phyloP scores from a whole-genome alignment of 208 protist species.

The Lotmaria passim region DNA sequence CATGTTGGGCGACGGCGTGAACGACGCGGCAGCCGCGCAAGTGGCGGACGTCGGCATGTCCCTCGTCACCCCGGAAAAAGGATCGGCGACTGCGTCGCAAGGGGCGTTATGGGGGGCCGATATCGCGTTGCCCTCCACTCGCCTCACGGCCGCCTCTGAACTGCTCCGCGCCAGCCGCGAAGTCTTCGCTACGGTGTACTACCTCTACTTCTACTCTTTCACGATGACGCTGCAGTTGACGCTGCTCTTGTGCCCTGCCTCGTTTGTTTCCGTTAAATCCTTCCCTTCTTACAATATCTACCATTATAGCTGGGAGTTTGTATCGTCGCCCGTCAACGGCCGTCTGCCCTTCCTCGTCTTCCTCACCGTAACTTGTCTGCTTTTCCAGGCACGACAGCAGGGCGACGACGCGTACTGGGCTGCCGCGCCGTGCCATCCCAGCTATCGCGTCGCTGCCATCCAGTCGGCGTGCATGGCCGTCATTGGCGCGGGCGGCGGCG shows the following conservation, averaged over 20 bases:
- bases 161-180: constrained; percentile 19
- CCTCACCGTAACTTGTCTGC: not conserved
- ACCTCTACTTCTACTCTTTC: constrained; percentile 15
- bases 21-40: constrained; percentile 95
- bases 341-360: not conserved
- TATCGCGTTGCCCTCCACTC: constrained; percentile 19
- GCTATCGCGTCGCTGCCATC: not conserved
- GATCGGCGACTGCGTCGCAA: not conserved
- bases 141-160: not conserved
- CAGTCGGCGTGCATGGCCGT: constrained; percentile 6
- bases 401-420: constrained; percentile 4
- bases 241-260: not conserved
- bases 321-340: not conserved
- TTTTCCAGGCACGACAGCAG: constrained; percentile 5
- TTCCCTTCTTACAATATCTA: not conserved
- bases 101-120: constrained; percentile 28
- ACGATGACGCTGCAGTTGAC: constrained; percentile 16
- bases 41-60: constrained; percentile 94
- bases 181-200: constrained; percentile 21
- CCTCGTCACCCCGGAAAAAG: constrained; percentile 45
- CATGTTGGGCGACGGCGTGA: constrained; percentile 97
- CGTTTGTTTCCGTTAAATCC: not conserved
- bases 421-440: not conserved
- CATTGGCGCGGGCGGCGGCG: not conserved
- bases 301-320: not conserved